Percentiles rank a stretch among this genome's conserved stretches.
phyloP scores from a whole-genome alignment of 441 rosid species.

The Arabidopsis lyrata region DNA sequence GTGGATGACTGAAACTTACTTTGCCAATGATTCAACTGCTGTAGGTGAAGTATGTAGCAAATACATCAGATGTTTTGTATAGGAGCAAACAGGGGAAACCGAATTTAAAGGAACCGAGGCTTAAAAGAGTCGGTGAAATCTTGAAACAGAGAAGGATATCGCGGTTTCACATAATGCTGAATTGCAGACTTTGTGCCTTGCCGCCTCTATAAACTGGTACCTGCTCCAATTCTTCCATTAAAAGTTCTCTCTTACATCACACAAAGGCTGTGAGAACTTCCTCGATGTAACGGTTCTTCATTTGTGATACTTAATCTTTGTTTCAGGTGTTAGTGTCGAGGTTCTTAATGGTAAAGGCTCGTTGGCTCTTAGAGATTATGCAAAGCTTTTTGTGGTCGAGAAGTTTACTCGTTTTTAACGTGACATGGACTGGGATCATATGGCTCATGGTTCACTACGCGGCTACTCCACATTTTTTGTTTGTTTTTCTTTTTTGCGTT shows the following conservation, averaged over 20 bases:
- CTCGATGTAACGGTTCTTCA: background rate
- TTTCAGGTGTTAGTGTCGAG: slow-evolving; percentile 30
- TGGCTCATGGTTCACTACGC: slow-evolving; percentile 13
- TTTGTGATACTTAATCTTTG: background rate
- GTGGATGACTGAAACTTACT: slow-evolving; percentile 11
- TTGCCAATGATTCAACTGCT: slow-evolving; percentile 36
- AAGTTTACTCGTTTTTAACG: slow-evolving; percentile 7
- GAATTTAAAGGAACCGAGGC: slow-evolving; percentile 35
- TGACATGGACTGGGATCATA: slow-evolving; percentile 24
- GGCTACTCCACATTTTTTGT: background rate
- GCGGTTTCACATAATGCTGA: slow-evolving; percentile 37
- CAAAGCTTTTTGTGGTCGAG: slow-evolving; percentile 25
- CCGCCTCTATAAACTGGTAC: slow-evolving; percentile 31
- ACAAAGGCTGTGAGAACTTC: slow-evolving; percentile 8
- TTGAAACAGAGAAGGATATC: slow-evolving; percentile 32
- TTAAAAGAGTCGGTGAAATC: slow-evolving; percentile 38
- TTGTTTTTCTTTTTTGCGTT: background rate
- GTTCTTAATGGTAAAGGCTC: slow-evolving; percentile 4
- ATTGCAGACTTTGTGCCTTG: slow-evolving; percentile 32
- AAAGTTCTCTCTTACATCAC: slow-evolving; percentile 2
- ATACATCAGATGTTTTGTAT: slow-evolving; percentile 84
- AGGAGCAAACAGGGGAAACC: slow-evolving; percentile 52
- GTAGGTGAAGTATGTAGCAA: slow-evolving; percentile 84
- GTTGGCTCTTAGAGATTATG: slow-evolving; percentile 22
- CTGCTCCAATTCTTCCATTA: background rate